phyloP scores from a whole-genome alignment of 148 eudicot genomes.

The Polygonum aviculare region DNA sequence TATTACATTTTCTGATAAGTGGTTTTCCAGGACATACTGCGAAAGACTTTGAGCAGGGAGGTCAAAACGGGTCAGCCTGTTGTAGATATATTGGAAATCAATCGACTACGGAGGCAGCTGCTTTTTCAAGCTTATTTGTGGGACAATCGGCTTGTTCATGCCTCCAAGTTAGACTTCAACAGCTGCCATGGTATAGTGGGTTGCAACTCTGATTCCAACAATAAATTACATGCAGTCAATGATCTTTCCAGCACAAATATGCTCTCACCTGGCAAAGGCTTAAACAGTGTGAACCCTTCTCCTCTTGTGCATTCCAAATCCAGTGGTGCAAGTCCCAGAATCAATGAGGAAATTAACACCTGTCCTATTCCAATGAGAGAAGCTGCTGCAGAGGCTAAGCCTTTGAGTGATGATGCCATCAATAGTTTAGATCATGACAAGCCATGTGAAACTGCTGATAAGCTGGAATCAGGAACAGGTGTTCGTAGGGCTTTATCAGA shows the following conservation, averaged over 20 bases:
- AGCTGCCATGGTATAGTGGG: conserved; percentile 8
- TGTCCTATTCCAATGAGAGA: conserved; percentile 19
- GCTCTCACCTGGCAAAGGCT: conserved; percentile 18
- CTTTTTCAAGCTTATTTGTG: conserved; percentile 80
- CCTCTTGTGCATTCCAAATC: conserved; percentile 22
- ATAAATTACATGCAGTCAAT: conserved; percentile 20
- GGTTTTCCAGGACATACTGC: conserved; percentile 43
- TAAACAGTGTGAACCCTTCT: conserved; percentile 24
- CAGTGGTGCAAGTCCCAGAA: conserved; percentile 20
- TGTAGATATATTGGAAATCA: conserved; percentile 77
- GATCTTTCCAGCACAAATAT: conserved; percentile 21
- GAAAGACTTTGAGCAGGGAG: conserved; percentile 41
- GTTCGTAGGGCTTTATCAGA: conserved; percentile 59
- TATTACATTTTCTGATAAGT: neutral
- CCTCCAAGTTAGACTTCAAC: conserved; percentile 39
- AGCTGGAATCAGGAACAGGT: conserved; percentile 23
- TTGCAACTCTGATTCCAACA: conserved; percentile 18
- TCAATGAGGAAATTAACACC: conserved; percentile 14
- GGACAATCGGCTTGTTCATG: conserved; percentile 77
- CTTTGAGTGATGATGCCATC: conserved; percentile 22
- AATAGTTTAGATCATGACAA: conserved; percentile 20
- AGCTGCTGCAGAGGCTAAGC: conserved; percentile 15
- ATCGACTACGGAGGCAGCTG: conserved; percentile 68
- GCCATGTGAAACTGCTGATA: conserved; percentile 25
- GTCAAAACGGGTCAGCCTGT: conserved; percentile 44